Conservation (phyloP, 208 protist species). For the Trichomonas gallinae region DNA sequence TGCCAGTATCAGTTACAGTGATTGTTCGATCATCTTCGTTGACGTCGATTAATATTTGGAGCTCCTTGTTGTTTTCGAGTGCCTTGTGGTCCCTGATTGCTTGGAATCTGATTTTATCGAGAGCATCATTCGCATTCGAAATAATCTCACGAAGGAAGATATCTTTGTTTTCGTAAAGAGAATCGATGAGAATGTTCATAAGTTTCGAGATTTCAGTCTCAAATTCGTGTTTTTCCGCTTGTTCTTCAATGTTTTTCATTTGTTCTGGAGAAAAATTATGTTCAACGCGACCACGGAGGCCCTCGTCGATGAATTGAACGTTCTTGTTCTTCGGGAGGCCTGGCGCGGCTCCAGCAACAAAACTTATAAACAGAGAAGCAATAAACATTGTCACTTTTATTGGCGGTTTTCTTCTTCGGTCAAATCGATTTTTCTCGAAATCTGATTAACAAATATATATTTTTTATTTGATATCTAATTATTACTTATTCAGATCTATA, state of each 20-base stretch:
- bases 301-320: background rate
- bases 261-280: background rate
- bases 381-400: background rate
- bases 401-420: background rate
- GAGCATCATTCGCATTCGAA: constrained; percentile 94
- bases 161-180: constrained; percentile 95
- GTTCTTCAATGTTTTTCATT: background rate
- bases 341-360: background rate
- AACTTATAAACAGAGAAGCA: background rate
- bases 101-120: constrained; percentile 96
- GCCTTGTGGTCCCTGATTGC: background rate
- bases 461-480: too few species aligned
- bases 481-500: too few species aligned
- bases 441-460: too few species aligned
- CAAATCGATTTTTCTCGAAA: background rate
- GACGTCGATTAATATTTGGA: constrained; percentile 39
- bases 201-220: constrained; percentile 70
- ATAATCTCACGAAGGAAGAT: constrained; percentile 99
- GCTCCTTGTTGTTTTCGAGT: background rate
- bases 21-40: constrained; percentile 67
- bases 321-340: background rate
- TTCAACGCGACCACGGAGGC: background rate
- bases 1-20: constrained; percentile 82
- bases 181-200: constrained; percentile 95
- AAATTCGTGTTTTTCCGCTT: constrained; percentile 34